Conservation (phyloP, 2,329 filamentous ascomycete genomes). For the Sporothrix variecibatus region DNA sequence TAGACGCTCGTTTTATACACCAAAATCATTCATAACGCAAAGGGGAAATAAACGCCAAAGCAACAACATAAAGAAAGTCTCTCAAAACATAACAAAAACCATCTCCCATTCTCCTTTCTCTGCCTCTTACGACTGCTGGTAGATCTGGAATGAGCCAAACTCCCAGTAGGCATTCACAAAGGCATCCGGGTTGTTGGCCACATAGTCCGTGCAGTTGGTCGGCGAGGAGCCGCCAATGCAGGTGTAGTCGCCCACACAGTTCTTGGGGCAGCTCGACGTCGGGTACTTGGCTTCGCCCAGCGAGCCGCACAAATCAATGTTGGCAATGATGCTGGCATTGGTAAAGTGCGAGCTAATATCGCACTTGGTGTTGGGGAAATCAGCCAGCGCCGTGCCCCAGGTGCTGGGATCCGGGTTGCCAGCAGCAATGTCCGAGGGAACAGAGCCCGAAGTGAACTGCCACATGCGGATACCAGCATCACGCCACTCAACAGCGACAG, state of each 20-base stretch:
- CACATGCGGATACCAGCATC: conserved; percentile 63
- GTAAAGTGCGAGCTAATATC: conserved; percentile 60
- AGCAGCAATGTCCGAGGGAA: conserved; percentile 55
- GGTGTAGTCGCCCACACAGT: conserved; percentile 30
- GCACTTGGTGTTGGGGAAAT: conserved; percentile 66
- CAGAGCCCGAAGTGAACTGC: conserved; percentile 54
- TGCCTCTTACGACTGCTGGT: conserved; percentile 42
- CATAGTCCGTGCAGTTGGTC: conserved; percentile 58
- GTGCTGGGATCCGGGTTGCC: conserved; percentile 57
- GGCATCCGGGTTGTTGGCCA: conserved; percentile 56
- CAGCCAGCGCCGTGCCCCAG: conserved; percentile 64
- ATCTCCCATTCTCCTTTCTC: not conserved
- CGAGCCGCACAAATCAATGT: conserved; percentile 66
- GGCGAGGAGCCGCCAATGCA: conserved; percentile 39
- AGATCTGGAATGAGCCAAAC: conserved; percentile 63
- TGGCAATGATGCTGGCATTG: conserved; percentile 66
- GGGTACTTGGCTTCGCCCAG: conserved; percentile 52
- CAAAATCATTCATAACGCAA: conserved; percentile 1
- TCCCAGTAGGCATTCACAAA: conserved; percentile 67
- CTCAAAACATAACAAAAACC: not conserved
- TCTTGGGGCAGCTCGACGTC: conserved; percentile 45
- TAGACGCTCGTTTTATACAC: not conserved
- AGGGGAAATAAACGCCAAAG: not conserved
- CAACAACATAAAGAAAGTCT: not conserved
- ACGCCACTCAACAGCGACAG: conserved; percentile 64